These are phyloP conservation scores for Aureobasidium sp. DNA, from an alignment of 2,329 filamentous ascomycete species.

Conservation along the genomic window DNA sequence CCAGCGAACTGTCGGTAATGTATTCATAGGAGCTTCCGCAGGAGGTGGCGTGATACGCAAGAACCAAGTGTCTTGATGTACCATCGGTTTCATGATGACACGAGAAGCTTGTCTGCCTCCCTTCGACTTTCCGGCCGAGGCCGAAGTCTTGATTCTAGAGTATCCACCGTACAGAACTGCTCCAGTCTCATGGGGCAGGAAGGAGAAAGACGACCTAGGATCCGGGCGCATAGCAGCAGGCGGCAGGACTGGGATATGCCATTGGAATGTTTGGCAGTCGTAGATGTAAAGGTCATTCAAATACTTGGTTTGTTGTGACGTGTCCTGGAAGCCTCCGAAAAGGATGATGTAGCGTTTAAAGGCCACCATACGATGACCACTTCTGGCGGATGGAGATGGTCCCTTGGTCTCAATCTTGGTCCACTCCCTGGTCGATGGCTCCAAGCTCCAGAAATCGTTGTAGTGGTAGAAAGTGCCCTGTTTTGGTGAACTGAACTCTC, in stretches of 20 bases:
- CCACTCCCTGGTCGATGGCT: constrained; percentile 82
- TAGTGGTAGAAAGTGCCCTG: constrained; percentile 99
- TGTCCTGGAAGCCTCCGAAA: constrained; percentile 96
- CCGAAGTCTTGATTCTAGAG: constrained; percentile 73
- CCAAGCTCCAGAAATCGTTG: constrained; percentile 94
- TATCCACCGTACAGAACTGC: constrained; percentile 91
- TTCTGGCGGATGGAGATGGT: constrained; percentile 73
- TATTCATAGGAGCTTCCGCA: constrained; percentile 55
- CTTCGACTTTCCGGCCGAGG: constrained; percentile 50
- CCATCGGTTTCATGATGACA: constrained; percentile 73
- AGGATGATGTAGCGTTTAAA: constrained; percentile 95
- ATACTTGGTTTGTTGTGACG: constrained; percentile 89
- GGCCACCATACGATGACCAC: constrained; percentile 81
- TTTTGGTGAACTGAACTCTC: constrained; percentile 93
- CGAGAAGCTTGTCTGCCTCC: constrained; percentile 54
- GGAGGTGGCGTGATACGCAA: constrained; percentile 68
- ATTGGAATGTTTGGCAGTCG: constrained; percentile 78
- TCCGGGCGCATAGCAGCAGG: constrained; percentile 81
- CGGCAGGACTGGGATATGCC: constrained; percentile 69
- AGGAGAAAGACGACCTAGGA: constrained; percentile 80
- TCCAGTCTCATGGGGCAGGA: constrained; percentile 82
- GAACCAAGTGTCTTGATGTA: constrained; percentile 94
- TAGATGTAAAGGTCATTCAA: constrained; percentile 92
- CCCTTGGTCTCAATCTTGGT: constrained; percentile 74
- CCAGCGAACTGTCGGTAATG: constrained; percentile 73